Evolutionary conservation across 2,329 filamentous ascomycete species (phyloP), one percentile per base, ranked within the genome.

Genomic region (Botrytis paeoniae): DNA sequence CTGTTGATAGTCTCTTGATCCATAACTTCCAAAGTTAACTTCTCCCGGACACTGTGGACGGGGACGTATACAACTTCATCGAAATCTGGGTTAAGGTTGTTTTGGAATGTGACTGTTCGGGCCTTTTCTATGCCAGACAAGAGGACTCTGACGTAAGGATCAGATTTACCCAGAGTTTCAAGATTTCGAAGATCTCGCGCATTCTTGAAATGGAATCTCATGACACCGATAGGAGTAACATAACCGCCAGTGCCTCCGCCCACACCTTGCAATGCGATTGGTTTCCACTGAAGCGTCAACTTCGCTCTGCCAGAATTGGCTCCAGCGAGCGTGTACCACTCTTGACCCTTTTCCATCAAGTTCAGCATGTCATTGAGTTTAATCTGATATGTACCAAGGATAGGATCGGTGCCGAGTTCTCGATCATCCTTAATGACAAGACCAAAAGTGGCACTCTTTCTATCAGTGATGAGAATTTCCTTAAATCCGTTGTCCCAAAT

Each of bases 11-110:
- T 95, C 83, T 99, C 96, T 75, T 96, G 90, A 79, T 99, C 96
- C 95, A 99, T 97, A 76, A 98, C 94, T 82, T 99, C 96, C 29
- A 99, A 84, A 1, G 91, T 90, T 43, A 99, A 85, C 79, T 92
- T 94, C 81, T 99, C 96, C 45, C 93, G 91, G 22, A 88, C 79
- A 10, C 91, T 94, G 81, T 98, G 95, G 73, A 99, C 88, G 1
- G 97, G 95, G 0, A 99, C 88, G 80, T 99, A 99, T 35, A 98
- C 88, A 37, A 99, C 91, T 83, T 99, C 96, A 79, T 99, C 94
- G 91, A 93, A 99, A 70, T 96, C 92, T 2, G 96, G 96, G 81
- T 97, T 94, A 73, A 99, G 89, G 75, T 98, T 97, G 83, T 97
- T 99, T 81, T 94, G 91, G 85, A 96, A 97, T 0, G 95, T 98